Evolutionary conservation across 1,284 basidiomycete genomes (phyloP).

Genomic region (Ganoderma sinense): DNA sequence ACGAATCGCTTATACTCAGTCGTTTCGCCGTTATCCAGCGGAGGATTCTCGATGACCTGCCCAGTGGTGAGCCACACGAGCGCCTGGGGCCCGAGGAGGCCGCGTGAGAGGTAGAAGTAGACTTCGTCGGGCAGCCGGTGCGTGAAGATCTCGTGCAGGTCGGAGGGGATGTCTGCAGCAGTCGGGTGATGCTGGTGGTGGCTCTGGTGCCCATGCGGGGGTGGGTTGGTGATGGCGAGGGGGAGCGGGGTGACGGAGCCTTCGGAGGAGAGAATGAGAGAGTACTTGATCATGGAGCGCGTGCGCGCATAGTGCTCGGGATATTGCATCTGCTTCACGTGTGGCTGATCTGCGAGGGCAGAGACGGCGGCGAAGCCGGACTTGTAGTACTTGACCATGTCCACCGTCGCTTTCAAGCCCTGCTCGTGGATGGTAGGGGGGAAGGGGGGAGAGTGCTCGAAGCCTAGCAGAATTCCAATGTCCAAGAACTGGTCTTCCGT

Average conservation of each 20-base stretch:
- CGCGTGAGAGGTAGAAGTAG: conserved; percentile 95
- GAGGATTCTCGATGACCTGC: conserved; percentile 87
- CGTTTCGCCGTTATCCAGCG: conserved; percentile 94
- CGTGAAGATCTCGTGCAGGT: conserved; percentile 96
- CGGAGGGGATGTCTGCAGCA: conserved; percentile 87
- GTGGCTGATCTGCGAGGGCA: conserved; percentile 79
- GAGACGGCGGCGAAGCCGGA: conserved; percentile 84
- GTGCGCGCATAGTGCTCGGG: conserved; percentile 91
- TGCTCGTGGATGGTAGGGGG: conserved; percentile 85
- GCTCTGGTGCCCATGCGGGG: conserved; percentile 56
- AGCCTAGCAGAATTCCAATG: conserved; percentile 91
- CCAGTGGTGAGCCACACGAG: conserved; percentile 92
- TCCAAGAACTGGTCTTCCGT: conserved; percentile 95
- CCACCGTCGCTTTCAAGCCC: conserved; percentile 83
- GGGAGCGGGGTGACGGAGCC: conserved; percentile 91
- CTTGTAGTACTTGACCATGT: conserved; percentile 91
- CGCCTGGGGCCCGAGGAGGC: conserved; percentile 87
- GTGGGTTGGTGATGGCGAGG: conserved; percentile 68
- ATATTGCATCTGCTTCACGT: conserved; percentile 82
- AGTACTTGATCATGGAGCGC: conserved; percentile 92
- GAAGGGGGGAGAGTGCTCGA: conserved; percentile 88
- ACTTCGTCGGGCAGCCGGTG: conserved; percentile 95
- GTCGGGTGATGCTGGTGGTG: conserved; percentile 76
- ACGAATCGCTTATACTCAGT: conserved; percentile 95
- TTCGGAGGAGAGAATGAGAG: conserved; percentile 91